Evolutionary conservation across 208 protist genomes (phyloP).

Genomic region (Trypanosoma platydactyli): DNA sequence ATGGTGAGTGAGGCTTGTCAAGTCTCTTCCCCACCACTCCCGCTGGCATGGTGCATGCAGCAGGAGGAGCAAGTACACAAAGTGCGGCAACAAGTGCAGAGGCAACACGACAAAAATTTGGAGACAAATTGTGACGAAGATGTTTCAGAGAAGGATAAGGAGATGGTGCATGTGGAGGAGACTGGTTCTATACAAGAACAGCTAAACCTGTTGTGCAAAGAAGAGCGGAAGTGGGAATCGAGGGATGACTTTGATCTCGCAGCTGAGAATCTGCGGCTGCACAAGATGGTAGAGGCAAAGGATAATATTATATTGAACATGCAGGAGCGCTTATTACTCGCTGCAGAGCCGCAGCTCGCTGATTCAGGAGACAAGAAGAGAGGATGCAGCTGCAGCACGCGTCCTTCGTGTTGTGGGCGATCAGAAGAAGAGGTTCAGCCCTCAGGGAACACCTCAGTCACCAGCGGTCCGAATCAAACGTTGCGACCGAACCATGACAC

Average conservation of each 20-base stretch:
- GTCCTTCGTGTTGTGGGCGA: conserved; percentile 7
- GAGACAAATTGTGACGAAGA: no score
- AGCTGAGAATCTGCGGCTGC: conserved; percentile 12
- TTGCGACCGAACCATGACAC: no score
- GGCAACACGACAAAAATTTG: no score
- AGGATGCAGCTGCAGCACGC: not conserved
- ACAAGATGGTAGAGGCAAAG: conserved; percentile 23
- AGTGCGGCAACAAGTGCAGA: no score
- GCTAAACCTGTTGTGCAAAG: no score
- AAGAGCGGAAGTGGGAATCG: not conserved
- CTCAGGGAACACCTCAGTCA: not conserved
- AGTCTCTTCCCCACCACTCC: conserved; percentile 11
- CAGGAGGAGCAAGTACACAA: not conserved
- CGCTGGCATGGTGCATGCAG: conserved; percentile 11
- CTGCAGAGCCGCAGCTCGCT: conserved; percentile 6
- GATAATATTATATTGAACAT: conserved; percentile 29
- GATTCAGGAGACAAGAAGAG: conserved; percentile 3
- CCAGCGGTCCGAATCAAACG: not conserved
- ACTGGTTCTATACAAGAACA: no score
- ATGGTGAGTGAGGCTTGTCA: not conserved
- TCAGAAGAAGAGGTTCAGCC: not conserved
- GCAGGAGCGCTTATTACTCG: conserved; percentile 23
- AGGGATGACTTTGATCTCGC: not conserved
- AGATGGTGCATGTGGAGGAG: not conserved
- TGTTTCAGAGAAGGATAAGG: not conserved